Base-by-base conservation (phyloP, 2,329 filamentous ascomycete species). In the Dothistroma septosporum region DNA sequence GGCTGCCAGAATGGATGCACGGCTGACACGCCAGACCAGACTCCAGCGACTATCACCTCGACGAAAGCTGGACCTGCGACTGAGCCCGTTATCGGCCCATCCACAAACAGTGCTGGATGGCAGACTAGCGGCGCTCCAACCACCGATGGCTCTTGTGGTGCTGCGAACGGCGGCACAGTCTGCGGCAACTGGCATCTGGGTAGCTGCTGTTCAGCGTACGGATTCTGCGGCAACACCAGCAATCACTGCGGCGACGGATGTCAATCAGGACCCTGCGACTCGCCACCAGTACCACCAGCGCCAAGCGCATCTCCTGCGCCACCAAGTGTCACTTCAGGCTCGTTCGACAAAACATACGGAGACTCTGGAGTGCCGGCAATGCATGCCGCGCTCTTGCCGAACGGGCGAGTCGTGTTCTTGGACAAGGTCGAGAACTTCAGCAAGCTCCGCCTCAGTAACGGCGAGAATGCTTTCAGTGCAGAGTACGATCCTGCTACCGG, bases 391-490 rank as follows among this genome's bases (percentile, higher is more conserved):
- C 76, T 87, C 22, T 77, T 86, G 76, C 81, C 78, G 14, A 85
- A 86, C 66, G 83, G 83, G 9, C 76, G 77, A 55, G 83, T 85
- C 10, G 76, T 84, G 52, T 86, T 87, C 72, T 73, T 86, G 24
- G 84, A 87, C 75, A 86, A 86, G 70, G 77, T 86, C 31, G 84
- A 86, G 70, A 82, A 86, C 70, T 86, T 83, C 72, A 85, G 84
- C 0, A 77, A 86, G 61, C 67, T 86, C 50, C 80, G 76, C 63
- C 76, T 85, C 8, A 61, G 77, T 16, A 80, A 84, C 68, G 82
- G 82, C 31, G 78, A 81, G 57, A 84, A 79, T 62, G 85, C 85
- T 0, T 86, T 85, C 73, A 85, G 83, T 10, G 78, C 82, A 2
- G 83, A 86, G 66, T 87, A 83, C 63, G 80, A 87, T 67, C 82